phyloP scores from a whole-genome alignment of 768 basidiomycete genomes.

The Fistulinella prunicolor region DNA sequence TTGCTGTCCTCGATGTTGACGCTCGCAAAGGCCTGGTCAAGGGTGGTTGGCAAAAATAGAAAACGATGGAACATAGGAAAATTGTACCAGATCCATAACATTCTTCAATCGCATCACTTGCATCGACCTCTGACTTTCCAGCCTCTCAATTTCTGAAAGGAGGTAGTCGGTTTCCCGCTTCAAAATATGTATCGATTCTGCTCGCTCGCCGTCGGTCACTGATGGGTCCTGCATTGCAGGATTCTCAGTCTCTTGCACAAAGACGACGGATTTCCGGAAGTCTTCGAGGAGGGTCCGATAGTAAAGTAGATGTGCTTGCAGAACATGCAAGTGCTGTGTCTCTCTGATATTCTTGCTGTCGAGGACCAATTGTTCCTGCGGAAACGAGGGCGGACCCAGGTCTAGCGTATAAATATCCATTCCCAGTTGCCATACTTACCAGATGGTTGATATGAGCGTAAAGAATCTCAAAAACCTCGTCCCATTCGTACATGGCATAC shows the following conservation, averaged over 20 bases:
- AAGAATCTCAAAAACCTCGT: slow-evolving; percentile 52
- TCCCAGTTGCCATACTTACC: slow-evolving; percentile 32
- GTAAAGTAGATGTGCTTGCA: slow-evolving; percentile 58
- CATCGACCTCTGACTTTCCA: slow-evolving; percentile 37
- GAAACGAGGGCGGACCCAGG: background rate
- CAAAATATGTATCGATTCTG: slow-evolving; percentile 35
- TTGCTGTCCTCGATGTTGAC: slow-evolving; percentile 57
- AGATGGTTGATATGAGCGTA: slow-evolving; percentile 49
- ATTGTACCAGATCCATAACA: slow-evolving; percentile 32
- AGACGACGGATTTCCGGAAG: slow-evolving; percentile 50
- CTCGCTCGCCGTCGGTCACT: slow-evolving; percentile 12
- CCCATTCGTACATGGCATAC: slow-evolving; percentile 63
- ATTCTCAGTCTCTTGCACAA: slow-evolving; percentile 47
- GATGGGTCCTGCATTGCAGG: slow-evolving; percentile 40
- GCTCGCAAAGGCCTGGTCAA: slow-evolving; percentile 50
- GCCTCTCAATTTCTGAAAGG: slow-evolving; percentile 46
- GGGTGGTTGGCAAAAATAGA: background rate
- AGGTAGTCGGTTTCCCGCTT: slow-evolving; percentile 46
- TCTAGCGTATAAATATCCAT: background rate
- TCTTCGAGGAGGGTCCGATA: slow-evolving; percentile 52
- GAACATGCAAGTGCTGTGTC: slow-evolving; percentile 52
- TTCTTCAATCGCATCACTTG: slow-evolving; percentile 31
- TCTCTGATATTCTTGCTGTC: slow-evolving; percentile 38
- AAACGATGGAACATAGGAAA: background rate
- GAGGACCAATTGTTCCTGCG: slow-evolving; percentile 47